These are phyloP conservation scores for Fusarium humuli DNA, from an alignment of 2,329 filamentous ascomycete genomes.

Conservation along the genomic window DNA sequence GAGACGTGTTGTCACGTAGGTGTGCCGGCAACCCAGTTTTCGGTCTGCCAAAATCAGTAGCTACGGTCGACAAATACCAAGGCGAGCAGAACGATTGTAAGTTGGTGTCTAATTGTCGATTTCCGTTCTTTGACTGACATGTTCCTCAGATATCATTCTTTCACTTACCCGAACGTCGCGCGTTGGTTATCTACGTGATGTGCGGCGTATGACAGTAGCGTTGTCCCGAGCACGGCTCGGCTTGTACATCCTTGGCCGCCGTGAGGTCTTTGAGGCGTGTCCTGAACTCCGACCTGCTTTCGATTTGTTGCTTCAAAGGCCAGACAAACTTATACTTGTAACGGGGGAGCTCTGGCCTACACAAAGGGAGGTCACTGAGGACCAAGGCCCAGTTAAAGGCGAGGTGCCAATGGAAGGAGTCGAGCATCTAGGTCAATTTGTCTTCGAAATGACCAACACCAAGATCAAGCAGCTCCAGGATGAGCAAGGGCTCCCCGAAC, in stretches of 20 bases:
- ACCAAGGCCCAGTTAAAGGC: slow-evolving; percentile 59
- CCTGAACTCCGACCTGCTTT: slow-evolving; percentile 91
- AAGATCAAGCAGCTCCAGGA: slow-evolving; percentile 62
- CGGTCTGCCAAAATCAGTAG: slow-evolving; percentile 87
- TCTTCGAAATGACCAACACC: slow-evolving; percentile 91
- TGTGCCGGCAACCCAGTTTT: slow-evolving; percentile 88
- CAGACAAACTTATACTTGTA: slow-evolving; percentile 83
- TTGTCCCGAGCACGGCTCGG: slow-evolving; percentile 92
- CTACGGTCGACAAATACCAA: slow-evolving; percentile 98
- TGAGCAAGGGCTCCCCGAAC: slow-evolving; percentile 47
- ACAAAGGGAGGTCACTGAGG: slow-evolving; percentile 61
- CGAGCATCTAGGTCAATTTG: slow-evolving; percentile 95
- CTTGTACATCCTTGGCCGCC: slow-evolving; percentile 89
- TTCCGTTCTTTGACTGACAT: slow-evolving; percentile 33
- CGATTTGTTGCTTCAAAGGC: slow-evolving; percentile 78
- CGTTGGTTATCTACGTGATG: slow-evolving; percentile 92
- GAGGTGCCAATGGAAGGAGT: slow-evolving; percentile 86
- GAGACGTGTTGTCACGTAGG: slow-evolving; percentile 84
- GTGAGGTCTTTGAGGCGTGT: slow-evolving; percentile 88
- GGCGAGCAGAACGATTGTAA: slow-evolving; percentile 99
- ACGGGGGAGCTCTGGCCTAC: slow-evolving; percentile 90
- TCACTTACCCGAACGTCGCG: slow-evolving; percentile 89
- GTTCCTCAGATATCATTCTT: slow-evolving; percentile 82
- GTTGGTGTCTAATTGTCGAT: slow-evolving; percentile 52
- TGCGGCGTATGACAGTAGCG: slow-evolving; percentile 92